Evolutionary conservation across 2,329 filamentous ascomycete species (phyloP).

Genomic region (Epichloe aotearoae): DNA sequence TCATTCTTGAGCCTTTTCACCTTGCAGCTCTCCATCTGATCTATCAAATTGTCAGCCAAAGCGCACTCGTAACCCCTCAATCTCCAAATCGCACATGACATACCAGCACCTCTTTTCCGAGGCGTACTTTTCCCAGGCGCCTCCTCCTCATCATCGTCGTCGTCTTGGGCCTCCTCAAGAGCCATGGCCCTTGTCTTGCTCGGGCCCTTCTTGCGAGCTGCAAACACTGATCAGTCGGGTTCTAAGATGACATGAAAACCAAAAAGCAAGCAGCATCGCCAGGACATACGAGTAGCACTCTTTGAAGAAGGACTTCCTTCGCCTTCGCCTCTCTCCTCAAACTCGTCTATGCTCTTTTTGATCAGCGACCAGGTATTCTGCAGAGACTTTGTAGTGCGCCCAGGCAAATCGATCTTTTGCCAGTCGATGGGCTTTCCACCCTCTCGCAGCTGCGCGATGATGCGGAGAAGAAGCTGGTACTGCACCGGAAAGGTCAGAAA

Average conservation of each 20-base stretch:
- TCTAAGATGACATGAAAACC: not conserved
- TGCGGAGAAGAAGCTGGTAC: slow-evolving; percentile 23
- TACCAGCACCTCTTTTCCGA: not conserved
- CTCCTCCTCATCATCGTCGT: not conserved
- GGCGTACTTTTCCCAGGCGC: not conserved
- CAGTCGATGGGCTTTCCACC: slow-evolving; percentile 23
- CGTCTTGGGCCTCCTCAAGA: not conserved
- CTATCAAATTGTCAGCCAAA: not conserved
- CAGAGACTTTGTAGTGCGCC: slow-evolving; percentile 24
- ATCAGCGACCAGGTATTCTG: slow-evolving; percentile 25
- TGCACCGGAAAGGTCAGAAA: slow-evolving; percentile 5
- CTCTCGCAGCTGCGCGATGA: slow-evolving; percentile 20
- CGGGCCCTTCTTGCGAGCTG: not conserved
- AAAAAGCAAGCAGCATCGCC: not conserved
- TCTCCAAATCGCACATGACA: not conserved
- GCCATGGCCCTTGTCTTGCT: not conserved
- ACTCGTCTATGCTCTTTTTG: slow-evolving; percentile 21
- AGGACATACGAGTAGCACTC: slow-evolving; percentile 11
- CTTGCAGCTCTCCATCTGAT: not conserved
- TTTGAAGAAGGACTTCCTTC: slow-evolving; percentile 3
- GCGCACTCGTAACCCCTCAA: too few species aligned
- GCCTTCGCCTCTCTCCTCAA: slow-evolving; percentile 14
- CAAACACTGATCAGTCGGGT: not conserved
- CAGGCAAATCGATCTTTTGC: slow-evolving; percentile 21
- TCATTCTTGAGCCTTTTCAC: not conserved